Base-by-base conservation (phyloP, 2,329 filamentous ascomycete species). In the Hymenoscyphus albidus region DNA sequence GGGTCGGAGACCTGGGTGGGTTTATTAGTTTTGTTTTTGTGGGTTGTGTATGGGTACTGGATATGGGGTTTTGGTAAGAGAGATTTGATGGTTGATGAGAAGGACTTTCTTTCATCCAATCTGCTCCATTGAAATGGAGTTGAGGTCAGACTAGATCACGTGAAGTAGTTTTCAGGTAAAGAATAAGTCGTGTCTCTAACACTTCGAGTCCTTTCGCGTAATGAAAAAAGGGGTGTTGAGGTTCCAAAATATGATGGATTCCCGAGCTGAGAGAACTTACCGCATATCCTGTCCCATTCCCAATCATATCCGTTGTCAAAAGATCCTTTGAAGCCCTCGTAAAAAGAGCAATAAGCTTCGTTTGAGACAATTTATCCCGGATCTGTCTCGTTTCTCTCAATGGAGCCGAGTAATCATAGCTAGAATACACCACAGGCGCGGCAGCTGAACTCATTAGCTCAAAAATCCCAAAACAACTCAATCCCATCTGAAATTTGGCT, bases 371-470 rank as follows among this genome's bases (percentile, higher is more conserved):
- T 65, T 85, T 85, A 58, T 80, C 76, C 62, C 79, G 78, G 40
- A 85, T 77, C 64, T 84, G 79, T 3, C 83, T 77, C 3, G 82
- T 85, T 70, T 86, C 83, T 18, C 82, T 76, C 5, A 86, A 73
- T 0, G 82, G 82, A 0, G 83, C 81, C 9, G 77, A 74, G 62
- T 79, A 80, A 65, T 80, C 78, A 64, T 79, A 79, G 56, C 75
- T 77, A 2, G 76, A 78, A 65, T 83, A 84, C 0, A 85, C 82
- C 27, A 81, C 79, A 0, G 80, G 80, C 3, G 79, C 78, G 51
- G 78, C 80, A 57, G 77, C 77, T 74, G 68, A 7, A 55, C 31
- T 5, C 40, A n/a, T 16, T 55, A 18, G 35, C 48, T 59, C 55
- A 39, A 35, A 7, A 35, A 9, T 7, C 5, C 18, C n/a, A 22